phyloP scores from a whole-genome alignment of 1,284 basidiomycete genomes.

The Microbotryum lychnidis-dioicae region DNA sequence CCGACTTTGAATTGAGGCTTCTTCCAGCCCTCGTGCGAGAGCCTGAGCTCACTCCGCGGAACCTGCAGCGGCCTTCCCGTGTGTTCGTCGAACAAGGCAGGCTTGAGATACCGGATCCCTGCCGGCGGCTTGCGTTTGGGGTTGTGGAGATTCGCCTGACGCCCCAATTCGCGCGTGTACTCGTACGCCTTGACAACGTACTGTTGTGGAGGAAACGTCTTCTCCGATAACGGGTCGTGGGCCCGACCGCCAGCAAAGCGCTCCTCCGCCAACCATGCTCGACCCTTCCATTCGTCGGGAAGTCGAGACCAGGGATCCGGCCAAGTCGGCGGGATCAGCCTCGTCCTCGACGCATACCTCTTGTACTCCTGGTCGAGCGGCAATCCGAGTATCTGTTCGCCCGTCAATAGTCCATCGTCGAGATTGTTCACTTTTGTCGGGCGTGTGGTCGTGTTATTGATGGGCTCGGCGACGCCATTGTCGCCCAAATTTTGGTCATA shows the following conservation, averaged over 20 bases:
- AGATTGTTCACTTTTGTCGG: not conserved
- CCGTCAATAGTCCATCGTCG: not conserved
- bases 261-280: not conserved
- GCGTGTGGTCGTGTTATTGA: not conserved
- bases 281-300: not conserved
- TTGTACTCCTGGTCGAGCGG: slow-evolving; percentile 2
- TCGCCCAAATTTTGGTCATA: not conserved
- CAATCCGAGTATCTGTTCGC: not conserved
- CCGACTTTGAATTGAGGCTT: not conserved
- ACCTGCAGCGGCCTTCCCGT: slow-evolving; percentile 20
- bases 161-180: slow-evolving; percentile 6
- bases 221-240: slow-evolving; percentile 6
- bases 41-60: not conserved
- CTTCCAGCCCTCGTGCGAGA: slow-evolving; percentile 8
- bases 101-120: not conserved
- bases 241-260: slow-evolving; percentile 15
- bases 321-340: slow-evolving; percentile 10
- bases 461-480: not conserved
- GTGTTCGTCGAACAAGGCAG: slow-evolving; percentile 3
- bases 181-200: slow-evolving; percentile 22
- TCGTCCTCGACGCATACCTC: slow-evolving; percentile 8
- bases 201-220: slow-evolving; percentile 8
- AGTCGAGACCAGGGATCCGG: slow-evolving; percentile 20
- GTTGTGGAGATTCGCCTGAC: not conserved
- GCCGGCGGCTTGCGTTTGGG: not conserved